phyloP scores from a whole-genome alignment of 352 stramenopile genomes.

The Blastocystis sp. region DNA sequence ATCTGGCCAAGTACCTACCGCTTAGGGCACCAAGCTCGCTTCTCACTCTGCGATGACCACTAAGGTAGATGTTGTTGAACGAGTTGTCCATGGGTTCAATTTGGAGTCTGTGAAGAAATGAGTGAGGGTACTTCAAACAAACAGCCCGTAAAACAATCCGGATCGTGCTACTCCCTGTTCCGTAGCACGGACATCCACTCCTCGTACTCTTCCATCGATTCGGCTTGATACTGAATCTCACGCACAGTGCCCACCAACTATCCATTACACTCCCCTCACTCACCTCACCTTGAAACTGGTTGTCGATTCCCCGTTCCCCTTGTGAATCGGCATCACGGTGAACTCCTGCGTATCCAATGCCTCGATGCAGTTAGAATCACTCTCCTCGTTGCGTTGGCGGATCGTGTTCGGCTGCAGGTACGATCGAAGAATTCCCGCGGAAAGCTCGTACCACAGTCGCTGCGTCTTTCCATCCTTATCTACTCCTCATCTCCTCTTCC shows the following conservation, averaged over 20 bases:
- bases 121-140: background rate
- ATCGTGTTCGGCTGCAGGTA: background rate
- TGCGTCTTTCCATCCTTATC: constrained; percentile 49
- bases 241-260: constrained; percentile 34
- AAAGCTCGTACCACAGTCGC: constrained; percentile 49
- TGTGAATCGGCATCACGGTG: constrained; percentile 13
- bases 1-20: constrained; percentile 59
- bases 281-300: constrained; percentile 5
- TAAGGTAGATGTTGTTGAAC: constrained; percentile 56
- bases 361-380: constrained; percentile 21
- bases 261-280: background rate
- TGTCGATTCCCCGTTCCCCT: constrained; percentile 1
- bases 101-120: background rate
- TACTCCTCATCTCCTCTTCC: background rate
- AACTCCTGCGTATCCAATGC: constrained; percentile 52
- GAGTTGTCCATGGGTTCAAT: constrained; percentile 36
- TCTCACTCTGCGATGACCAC: constrained; percentile 14
- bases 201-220: constrained; percentile 38
- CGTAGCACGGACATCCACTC: constrained; percentile 58
- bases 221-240: constrained; percentile 52
- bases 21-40: background rate
- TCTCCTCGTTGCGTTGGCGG: background rate
- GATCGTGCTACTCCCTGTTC: constrained; percentile 16
- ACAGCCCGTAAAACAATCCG: background rate
- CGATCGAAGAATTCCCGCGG: constrained; percentile 38